phyloP scores from a whole-genome alignment of 306 rosid species.

The Purshia tridentata region DNA sequence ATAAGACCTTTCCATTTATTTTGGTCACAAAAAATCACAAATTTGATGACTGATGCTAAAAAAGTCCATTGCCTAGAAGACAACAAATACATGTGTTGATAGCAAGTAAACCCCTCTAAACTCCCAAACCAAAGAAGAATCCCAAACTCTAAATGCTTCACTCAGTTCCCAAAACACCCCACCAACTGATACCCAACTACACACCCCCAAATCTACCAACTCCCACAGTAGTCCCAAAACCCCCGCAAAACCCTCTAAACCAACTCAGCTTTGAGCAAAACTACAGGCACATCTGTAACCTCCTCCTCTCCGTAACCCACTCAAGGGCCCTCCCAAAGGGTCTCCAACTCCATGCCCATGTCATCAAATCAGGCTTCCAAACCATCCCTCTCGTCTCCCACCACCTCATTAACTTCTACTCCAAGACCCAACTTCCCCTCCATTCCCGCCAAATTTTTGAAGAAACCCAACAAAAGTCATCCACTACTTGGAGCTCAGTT shows the following conservation, averaged over 20 bases:
- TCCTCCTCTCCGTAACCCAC: constrained; percentile 55
- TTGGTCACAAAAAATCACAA: no score
- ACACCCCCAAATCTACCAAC: neutral
- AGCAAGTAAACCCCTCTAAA: neutral
- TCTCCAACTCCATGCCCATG: constrained; percentile 69
- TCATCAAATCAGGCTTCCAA: constrained; percentile 60
- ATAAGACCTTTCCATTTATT: no score
- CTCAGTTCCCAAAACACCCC: constrained; percentile 16
- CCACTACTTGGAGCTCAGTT: constrained; percentile 83
- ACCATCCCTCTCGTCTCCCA: constrained; percentile 60
- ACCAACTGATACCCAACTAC: neutral
- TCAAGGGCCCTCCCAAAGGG: constrained; percentile 65
- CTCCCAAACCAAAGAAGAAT: neutral
- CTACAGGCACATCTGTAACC: constrained; percentile 48
- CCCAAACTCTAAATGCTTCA: constrained; percentile 23
- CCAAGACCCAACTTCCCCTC: constrained; percentile 61
- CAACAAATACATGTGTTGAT: no score
- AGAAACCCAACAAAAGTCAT: constrained; percentile 39
- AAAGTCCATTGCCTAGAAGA: no score
- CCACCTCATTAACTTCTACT: constrained; percentile 76
- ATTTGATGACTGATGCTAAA: no score
- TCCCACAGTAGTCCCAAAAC: constrained; percentile 10
- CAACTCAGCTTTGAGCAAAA: constrained; percentile 29
- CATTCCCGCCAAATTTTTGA: constrained; percentile 48
- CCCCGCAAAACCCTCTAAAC: constrained; percentile 24